Percentiles rank a stretch among this genome's conserved stretches.
Evolutionary conservation across 2,329 filamentous ascomycete species (phyloP).

Genomic region (Hymenoscyphus repandus): DNA sequence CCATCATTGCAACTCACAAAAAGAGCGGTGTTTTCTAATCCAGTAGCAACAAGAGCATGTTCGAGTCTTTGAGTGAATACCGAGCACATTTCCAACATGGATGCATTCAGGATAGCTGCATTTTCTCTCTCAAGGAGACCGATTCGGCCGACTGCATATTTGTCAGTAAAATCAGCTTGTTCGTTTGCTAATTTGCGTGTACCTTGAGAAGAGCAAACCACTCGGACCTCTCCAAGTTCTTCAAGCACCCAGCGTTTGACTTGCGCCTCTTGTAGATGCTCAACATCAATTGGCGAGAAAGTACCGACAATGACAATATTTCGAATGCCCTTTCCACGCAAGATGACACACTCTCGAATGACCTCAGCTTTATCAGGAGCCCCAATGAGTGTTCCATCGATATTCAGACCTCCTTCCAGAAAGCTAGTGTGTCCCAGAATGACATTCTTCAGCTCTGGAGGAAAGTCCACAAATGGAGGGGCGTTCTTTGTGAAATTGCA

Average conservation of each 20-base stretch:
- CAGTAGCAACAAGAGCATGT: slow-evolving; percentile 44
- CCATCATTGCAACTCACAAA: slow-evolving; percentile 61
- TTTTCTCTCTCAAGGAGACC: slow-evolving; percentile 54
- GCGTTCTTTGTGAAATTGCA: slow-evolving; percentile 41
- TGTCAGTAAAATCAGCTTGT: neutral
- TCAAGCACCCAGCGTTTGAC: slow-evolving; percentile 29
- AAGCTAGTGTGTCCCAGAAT: slow-evolving; percentile 41
- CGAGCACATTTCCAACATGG: slow-evolving; percentile 51
- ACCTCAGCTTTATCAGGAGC: slow-evolving; percentile 35
- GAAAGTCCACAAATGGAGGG: slow-evolving; percentile 44
- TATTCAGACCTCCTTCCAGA: slow-evolving; percentile 44
- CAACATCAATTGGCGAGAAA: slow-evolving; percentile 51
- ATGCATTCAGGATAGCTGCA: slow-evolving; percentile 57
- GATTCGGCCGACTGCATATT: slow-evolving; percentile 39
- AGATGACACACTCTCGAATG: slow-evolving; percentile 31
- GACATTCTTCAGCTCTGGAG: slow-evolving; percentile 38
- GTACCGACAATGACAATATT: slow-evolving; percentile 45
- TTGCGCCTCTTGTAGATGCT: slow-evolving; percentile 44
- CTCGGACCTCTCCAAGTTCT: neutral
- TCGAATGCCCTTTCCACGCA: slow-evolving; percentile 29
- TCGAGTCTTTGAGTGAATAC: slow-evolving; percentile 50
- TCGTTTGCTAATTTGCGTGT: neutral
- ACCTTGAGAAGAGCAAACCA: neutral
- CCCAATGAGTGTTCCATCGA: slow-evolving; percentile 42
- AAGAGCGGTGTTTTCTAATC: slow-evolving; percentile 32